These are phyloP conservation scores for Lactarius akahatsu DNA, from an alignment of 768 basidiomycete genomes.

Conservation along the genomic window DNA sequence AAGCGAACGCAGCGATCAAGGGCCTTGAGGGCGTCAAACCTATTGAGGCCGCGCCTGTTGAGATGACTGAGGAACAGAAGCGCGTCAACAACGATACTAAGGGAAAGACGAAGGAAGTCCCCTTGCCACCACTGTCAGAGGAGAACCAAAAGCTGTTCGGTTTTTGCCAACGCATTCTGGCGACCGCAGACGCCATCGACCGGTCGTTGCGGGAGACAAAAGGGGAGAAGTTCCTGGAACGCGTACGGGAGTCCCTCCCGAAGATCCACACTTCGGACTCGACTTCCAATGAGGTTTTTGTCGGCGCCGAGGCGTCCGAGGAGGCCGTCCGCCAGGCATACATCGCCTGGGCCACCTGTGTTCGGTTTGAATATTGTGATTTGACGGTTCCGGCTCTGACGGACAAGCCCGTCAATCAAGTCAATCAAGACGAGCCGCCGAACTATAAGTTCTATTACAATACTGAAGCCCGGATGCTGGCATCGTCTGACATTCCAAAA, in stretches of 20 bases:
- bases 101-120: constrained; percentile 63
- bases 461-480: constrained; percentile 80
- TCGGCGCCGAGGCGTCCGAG: constrained; percentile 56
- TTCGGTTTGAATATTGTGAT: constrained; percentile 92
- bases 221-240: constrained; percentile 80
- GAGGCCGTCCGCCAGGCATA: constrained; percentile 70
- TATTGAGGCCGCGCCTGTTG: constrained; percentile 47
- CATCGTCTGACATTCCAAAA: constrained; percentile 84
- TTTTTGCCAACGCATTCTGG: constrained; percentile 85
- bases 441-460: constrained; percentile 84
- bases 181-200: constrained; percentile 83
- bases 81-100: constrained; percentile 71
- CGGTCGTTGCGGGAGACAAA: constrained; percentile 86
- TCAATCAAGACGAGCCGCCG: constrained; percentile 54
- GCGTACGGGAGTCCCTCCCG: constrained; percentile 73
- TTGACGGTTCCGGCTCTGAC: constrained; percentile 49
- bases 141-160: constrained; percentile 75
- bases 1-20: constrained; percentile 89
- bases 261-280: constrained; percentile 59
- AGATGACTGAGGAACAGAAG: constrained; percentile 88
- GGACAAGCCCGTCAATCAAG: constrained; percentile 40
- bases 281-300: constrained; percentile 39
- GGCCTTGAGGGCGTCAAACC: constrained; percentile 69
- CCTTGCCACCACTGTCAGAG: constrained; percentile 49
- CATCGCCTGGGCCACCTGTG: constrained; percentile 77